phyloP scores from a whole-genome alignment of 1,139 yeast genomes.

The Kazachstania sp. region DNA sequence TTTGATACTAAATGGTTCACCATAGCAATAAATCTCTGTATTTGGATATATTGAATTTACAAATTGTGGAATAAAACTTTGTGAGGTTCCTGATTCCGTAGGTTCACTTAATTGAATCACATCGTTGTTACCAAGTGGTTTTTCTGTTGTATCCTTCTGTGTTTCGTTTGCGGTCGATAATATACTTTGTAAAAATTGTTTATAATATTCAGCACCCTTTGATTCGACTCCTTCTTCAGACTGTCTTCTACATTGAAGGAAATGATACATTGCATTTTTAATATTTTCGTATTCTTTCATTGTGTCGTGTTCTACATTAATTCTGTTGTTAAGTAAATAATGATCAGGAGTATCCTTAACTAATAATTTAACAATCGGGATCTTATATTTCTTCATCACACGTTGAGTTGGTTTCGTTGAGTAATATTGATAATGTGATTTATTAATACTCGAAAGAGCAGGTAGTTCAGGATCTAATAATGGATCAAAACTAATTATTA shows the following conservation, averaged over 20 bases:
- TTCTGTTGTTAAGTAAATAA: conserved; percentile 17
- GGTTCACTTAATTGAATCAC: background rate
- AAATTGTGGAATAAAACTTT: conserved; percentile 1
- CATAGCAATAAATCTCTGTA: background rate
- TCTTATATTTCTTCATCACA: conserved; percentile 9
- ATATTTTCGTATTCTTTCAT: conserved; percentile 15
- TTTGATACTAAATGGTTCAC: conserved; percentile 25
- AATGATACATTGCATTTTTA: conserved; percentile 20
- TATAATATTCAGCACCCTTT: background rate
- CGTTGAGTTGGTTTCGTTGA: background rate
- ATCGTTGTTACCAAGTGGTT: too few relatives aligned
- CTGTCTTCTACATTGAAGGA: conserved; percentile 11
- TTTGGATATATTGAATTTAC: background rate
- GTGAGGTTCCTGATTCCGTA: background rate
- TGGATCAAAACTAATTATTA: conserved; percentile 55
- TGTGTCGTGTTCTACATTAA: conserved; percentile 7
- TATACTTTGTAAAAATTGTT: background rate
- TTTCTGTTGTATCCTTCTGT: background rate
- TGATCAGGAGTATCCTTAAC: conserved; percentile 38
- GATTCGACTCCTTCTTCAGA: conserved; percentile 4
- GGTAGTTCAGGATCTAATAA: conserved; percentile 37
- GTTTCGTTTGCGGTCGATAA: background rate
- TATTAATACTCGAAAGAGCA: conserved; percentile 22
- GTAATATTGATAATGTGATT: conserved; percentile 23
- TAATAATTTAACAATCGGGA: conserved; percentile 38